Evolutionary conservation across 2,329 filamentous ascomycete species (phyloP).

Genomic region (Polychaeton citri): DNA sequence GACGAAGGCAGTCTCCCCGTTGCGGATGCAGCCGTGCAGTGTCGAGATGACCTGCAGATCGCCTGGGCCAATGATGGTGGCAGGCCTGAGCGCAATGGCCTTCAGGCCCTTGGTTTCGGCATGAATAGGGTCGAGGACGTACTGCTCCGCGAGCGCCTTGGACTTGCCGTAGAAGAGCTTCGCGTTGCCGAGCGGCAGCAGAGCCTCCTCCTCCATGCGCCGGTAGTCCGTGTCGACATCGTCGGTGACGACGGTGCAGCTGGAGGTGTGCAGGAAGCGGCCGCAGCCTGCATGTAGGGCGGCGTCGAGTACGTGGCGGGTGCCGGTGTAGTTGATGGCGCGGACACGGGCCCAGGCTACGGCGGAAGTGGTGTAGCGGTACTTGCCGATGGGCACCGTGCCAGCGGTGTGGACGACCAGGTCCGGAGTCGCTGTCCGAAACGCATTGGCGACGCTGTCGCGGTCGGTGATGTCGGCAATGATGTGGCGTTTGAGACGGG

Average conservation of each 20-base stretch:
- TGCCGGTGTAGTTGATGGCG: conserved; percentile 81
- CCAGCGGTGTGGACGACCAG: conserved; percentile 82
- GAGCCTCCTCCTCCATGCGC: conserved; percentile 61
- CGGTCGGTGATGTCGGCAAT: conserved; percentile 27
- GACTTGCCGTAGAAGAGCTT: conserved; percentile 74
- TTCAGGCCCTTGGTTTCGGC: conserved; percentile 15
- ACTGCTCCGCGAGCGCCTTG: conserved; percentile 71
- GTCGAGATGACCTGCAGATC: conserved; percentile 65
- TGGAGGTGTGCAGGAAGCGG: conserved; percentile 82
- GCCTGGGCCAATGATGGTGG: conserved; percentile 82
- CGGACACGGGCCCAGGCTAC: conserved; percentile 47
- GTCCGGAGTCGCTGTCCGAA: conserved; percentile 57
- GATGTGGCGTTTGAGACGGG: conserved; percentile 19
- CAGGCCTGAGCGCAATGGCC: conserved; percentile 62
- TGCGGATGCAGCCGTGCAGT: conserved; percentile 57
- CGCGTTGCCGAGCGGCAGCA: conserved; percentile 62
- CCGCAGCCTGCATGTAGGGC: conserved; percentile 57
- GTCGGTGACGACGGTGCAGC: conserved; percentile 75
- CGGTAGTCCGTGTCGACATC: conserved; percentile 58
- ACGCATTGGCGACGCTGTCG: conserved; percentile 25
- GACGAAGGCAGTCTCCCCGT: conserved; percentile 61
- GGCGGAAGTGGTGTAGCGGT: conserved; percentile 26
- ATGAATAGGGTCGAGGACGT: conserved; percentile 63
- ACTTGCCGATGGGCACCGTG: conserved; percentile 25
- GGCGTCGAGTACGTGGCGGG: conserved; percentile 61